Base-by-base conservation (phyloP, 768 basidiomycete species). In the Terana coerulea region DNA sequence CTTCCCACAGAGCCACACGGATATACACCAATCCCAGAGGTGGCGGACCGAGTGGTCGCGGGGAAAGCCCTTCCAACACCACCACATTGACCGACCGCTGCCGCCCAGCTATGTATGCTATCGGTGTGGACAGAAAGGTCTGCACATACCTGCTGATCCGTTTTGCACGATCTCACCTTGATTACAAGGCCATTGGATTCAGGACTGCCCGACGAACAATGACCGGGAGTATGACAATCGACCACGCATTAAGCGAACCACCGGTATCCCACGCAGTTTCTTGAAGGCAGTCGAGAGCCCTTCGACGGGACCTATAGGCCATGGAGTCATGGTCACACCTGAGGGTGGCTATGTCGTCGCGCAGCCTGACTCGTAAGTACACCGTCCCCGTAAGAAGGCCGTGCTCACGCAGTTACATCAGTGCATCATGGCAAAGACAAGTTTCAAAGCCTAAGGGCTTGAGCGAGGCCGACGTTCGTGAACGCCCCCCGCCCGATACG, bases 271-370 rank as follows among this genome's bases (percentile, higher is more conserved):
- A 3, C 81, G 95, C 58, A 95, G 91, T 65, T 98, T 99, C 83
- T 74, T 99, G 49, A 97, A 97, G 67, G 87, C 93, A 0, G 94
- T 98, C 24, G 94, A 97, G 50, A 89, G 89, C 53, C 93, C 92
- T 10, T 80, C 78, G 47, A 77, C 72, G 50, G 84, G 79, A 19
- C 83, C 84, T 52, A 70, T 88, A 24, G 80, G 83, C 5, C 86
- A 87, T 60, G 95, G 95, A 17, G 84, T 98, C 43, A 99, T 99
- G 97, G 88, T 99, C 53, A 98, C 95, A 2, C 94, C 95, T 0
- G 97, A 99, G 66, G 97, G 97, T 54, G 92, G 93, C 31, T 98
- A 95, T 69, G 97, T 99, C 17, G 88, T 95, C 34, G 95, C 95
- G 1, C 88, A 98, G 63, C 95, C 97, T 0, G 97, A 99, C 70